phyloP scores from a whole-genome alignment of 768 basidiomycete genomes.

The Rhodotorula graminis region DNA sequence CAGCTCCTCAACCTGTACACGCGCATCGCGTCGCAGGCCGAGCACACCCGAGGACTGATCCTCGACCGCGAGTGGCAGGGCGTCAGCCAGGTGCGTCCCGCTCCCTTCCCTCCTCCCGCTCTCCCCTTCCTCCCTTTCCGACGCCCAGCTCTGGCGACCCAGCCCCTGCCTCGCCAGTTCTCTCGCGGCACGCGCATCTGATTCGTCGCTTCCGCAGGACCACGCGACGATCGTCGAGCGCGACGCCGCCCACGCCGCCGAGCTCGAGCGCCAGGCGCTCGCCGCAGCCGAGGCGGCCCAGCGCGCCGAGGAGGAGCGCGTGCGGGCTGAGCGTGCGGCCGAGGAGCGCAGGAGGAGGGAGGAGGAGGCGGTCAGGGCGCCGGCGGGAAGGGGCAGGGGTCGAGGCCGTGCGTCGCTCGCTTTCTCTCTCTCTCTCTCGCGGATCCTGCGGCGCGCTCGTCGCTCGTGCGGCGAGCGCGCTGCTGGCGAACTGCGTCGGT shows the following conservation, averaged over 20 bases:
- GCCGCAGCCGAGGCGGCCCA: not conserved
- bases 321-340: not conserved
- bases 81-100: conserved; percentile 42
- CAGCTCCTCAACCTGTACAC: conserved; percentile 48
- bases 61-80: conserved; percentile 47
- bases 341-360: not conserved
- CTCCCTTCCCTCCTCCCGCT: not conserved
- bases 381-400: not conserved
- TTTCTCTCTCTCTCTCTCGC: not conserved
- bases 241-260: not conserved
- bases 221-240: not conserved
- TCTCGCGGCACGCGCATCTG: too few species aligned
- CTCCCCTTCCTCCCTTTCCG: too few species aligned
- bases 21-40: conserved; percentile 47
- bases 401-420: not conserved
- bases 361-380: not conserved
- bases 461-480: not conserved
- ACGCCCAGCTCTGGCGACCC: too few species aligned
- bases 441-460: too few species aligned
- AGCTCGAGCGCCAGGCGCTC: not conserved
- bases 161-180: too few species aligned
- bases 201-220: conserved; percentile 14
- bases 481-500: too few species aligned
- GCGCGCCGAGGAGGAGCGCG: conserved; percentile 4
- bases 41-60: conserved; percentile 48